phyloP scores from a whole-genome alignment of 1,284 basidiomycete genomes.

The Caloboletus inedulis region DNA sequence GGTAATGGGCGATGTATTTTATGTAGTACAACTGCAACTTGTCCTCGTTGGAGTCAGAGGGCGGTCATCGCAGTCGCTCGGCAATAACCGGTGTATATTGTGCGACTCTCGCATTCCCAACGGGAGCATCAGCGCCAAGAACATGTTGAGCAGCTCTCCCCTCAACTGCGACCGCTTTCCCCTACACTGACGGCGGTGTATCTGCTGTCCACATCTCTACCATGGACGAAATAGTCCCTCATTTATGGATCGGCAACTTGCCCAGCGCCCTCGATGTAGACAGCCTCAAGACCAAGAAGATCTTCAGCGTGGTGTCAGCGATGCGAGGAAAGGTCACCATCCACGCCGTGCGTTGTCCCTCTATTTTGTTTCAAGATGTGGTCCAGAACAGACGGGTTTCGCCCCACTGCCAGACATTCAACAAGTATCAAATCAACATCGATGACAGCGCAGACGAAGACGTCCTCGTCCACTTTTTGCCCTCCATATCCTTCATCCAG shows the following conservation, averaged over 20 bases:
- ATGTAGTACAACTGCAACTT: no score
- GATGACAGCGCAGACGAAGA: constrained; percentile 72
- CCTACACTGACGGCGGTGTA: neutral
- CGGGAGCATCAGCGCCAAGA: neutral
- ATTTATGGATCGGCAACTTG: constrained; percentile 66
- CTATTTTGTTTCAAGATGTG: neutral
- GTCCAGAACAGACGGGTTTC: neutral
- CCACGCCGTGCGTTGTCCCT: constrained; percentile 47
- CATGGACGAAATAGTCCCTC: constrained; percentile 56
- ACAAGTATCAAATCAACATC: constrained; percentile 65
- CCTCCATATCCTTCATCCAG: constrained; percentile 77
- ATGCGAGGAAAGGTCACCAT: constrained; percentile 69
- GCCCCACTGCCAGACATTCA: constrained; percentile 47
- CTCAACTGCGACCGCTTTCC: constrained; percentile 10
- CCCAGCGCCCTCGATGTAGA: constrained; percentile 52
- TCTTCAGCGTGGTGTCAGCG: constrained; percentile 66
- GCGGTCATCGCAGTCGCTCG: no score
- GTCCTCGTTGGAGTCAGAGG: no score
- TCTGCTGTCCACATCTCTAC: neutral
- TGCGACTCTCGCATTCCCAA: no score
- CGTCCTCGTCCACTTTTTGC: constrained; percentile 71
- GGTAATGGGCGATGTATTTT: neutral
- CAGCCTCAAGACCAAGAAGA: constrained; percentile 55
- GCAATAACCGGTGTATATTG: no score
- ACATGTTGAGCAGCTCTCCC: neutral